phyloP scores from a whole-genome alignment of 768 basidiomycete species.

The Xerocomellus intermedius region DNA sequence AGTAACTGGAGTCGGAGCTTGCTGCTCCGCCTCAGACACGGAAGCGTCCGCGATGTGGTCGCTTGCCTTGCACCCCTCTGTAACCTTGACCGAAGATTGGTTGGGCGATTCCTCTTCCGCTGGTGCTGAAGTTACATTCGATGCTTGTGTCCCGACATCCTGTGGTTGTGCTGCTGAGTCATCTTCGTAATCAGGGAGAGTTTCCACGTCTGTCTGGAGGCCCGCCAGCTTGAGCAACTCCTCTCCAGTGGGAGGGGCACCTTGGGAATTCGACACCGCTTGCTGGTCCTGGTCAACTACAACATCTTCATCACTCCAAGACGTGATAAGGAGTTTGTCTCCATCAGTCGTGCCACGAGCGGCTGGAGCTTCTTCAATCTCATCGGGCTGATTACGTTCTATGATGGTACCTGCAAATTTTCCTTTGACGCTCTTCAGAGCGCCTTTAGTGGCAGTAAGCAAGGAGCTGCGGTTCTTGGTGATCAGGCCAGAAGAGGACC shows the following conservation, averaged over 20 bases:
- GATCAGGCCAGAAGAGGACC: constrained; percentile 44
- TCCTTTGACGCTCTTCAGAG: constrained; percentile 50
- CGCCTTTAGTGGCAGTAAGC: constrained; percentile 52
- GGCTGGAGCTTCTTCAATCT: constrained; percentile 14
- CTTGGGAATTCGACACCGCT: constrained; percentile 1
- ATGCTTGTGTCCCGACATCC: constrained; percentile 2
- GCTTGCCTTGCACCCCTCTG: constrained; percentile 1
- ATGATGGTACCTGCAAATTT: constrained; percentile 28
- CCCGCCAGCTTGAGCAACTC: constrained; percentile 56
- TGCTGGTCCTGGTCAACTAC: constrained; percentile 8
- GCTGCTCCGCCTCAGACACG: constrained; percentile 1
- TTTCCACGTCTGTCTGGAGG: constrained; percentile 37
- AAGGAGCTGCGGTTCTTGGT: constrained; percentile 49
- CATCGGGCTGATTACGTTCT: constrained; percentile 21
- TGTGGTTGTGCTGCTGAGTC: constrained; percentile 24
- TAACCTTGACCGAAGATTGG: neutral
- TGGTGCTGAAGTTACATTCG: neutral
- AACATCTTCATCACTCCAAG: constrained; percentile 22
- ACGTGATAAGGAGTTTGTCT: constrained; percentile 8
- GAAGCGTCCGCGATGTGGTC: neutral
- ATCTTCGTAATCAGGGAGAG: constrained; percentile 61
- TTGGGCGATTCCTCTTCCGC: neutral
- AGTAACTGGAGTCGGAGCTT: constrained; percentile 9
- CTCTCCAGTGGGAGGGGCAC: constrained; percentile 34
- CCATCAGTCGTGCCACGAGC: neutral